phyloP scores from a whole-genome alignment of 1,139 yeast genomes.

The Scheffersomyces illinoinensis region DNA sequence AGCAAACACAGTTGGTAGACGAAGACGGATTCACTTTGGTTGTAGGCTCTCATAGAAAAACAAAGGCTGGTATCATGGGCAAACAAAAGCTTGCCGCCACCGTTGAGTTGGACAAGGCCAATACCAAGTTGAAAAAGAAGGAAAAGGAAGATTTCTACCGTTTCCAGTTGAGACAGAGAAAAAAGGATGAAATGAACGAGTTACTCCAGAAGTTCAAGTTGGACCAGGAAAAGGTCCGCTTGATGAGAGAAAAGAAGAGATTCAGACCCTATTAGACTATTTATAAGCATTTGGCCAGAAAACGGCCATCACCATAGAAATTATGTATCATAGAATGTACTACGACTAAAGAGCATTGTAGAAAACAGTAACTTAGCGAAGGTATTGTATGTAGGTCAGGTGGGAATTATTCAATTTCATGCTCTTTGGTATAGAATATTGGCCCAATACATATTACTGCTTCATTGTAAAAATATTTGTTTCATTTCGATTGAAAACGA shows the following conservation, averaged over 20 bases:
- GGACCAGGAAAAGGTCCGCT: slow-evolving; percentile 82
- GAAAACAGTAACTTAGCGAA: not conserved
- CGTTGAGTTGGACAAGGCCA: slow-evolving; percentile 44
- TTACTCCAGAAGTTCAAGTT: slow-evolving; percentile 79
- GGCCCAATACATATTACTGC: not conserved
- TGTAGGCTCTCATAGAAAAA: slow-evolving; percentile 82
- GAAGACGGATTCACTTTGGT: slow-evolving; percentile 94
- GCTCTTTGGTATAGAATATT: not conserved
- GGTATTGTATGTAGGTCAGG: not conserved
- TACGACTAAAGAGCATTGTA: not conserved
- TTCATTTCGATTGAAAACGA: not conserved
- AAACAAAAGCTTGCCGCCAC: slow-evolving; percentile 49
- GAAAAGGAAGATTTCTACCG: slow-evolving; percentile 92
- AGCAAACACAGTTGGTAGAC: slow-evolving; percentile 65
- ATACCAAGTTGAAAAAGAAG: slow-evolving; percentile 64
- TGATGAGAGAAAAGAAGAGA: slow-evolving; percentile 76
- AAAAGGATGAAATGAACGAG: slow-evolving; percentile 90
- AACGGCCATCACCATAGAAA: not conserved
- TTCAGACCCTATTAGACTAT: slow-evolving; percentile 71
- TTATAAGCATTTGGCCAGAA: not conserved
- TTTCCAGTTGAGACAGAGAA: slow-evolving; percentile 91
- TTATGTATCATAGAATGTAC: not conserved
- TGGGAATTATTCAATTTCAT: too few relatives aligned
- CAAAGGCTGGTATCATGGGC: slow-evolving; percentile 67
- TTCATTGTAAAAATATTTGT: not conserved